Percentiles rank a stretch among this genome's conserved stretches.
These are phyloP conservation scores for Fusarium newnesense DNA, from an alignment of 2,329 filamentous ascomycete species.

Conservation along the genomic window DNA sequence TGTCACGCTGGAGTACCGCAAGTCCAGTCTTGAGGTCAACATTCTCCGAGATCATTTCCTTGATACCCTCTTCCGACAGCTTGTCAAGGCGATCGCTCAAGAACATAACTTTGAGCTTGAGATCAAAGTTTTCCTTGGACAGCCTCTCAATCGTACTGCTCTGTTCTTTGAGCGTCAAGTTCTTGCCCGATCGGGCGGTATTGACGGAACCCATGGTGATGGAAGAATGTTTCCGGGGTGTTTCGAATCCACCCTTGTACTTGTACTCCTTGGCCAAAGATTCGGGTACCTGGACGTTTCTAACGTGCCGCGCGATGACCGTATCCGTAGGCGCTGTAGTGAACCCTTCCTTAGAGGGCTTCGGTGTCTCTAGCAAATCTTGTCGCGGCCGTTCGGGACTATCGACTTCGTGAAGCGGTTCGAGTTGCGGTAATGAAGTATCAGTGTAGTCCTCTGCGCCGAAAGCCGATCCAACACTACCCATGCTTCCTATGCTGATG, in stretches of 20 bases:
- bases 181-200: conserved; percentile 68
- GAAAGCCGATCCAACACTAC: conserved; percentile 80
- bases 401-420: conserved; percentile 61
- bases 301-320: conserved; percentile 86
- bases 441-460: conserved; percentile 70
- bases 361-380: conserved; percentile 75
- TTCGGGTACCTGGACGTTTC: conserved; percentile 90
- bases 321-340: conserved; percentile 81
- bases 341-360: conserved; percentile 64
- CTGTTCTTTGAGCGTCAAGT: conserved; percentile 93
- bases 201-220: conserved; percentile 57
- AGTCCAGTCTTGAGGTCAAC: conserved; percentile 94
- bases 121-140: conserved; percentile 97
- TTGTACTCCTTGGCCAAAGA: conserved; percentile 88
- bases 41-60: conserved; percentile 98
- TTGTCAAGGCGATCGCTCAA: conserved; percentile 93
- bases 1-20: conserved; percentile 89
- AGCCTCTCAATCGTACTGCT: conserved; percentile 96
- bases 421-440: conserved; percentile 57
- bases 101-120: conserved; percentile 98
- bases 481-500: conserved; percentile 89
- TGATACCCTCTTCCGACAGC: conserved; percentile 93
- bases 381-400: conserved; percentile 52
- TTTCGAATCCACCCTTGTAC: conserved; percentile 74
- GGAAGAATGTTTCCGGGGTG: conserved; percentile 66